These are phyloP conservation scores for Solanum phureja DNA, from an alignment of 257 asterid species.

Conservation along the genomic window DNA sequence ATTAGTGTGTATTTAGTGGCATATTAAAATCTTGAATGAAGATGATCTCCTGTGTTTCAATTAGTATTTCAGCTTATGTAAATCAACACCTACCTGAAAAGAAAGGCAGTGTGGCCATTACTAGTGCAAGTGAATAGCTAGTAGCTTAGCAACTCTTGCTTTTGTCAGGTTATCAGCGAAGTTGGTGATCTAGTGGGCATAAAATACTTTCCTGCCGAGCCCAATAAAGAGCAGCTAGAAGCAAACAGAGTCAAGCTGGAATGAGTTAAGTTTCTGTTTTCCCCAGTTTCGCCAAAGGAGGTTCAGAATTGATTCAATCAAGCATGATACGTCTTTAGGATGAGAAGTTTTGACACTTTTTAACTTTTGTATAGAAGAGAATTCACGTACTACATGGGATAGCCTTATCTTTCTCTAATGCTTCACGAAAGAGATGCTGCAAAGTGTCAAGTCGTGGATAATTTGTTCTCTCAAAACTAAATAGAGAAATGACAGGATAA, in stretches of 20 bases:
- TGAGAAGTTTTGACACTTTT: background rate
- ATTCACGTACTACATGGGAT: background rate
- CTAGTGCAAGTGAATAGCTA: background rate
- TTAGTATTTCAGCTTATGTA: background rate
- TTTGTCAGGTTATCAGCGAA: conserved; percentile 1
- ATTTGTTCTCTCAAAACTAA: background rate
- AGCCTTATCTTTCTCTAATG: background rate
- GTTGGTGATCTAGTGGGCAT: conserved; percentile 87
- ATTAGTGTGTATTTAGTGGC: background rate
- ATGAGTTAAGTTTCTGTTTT: background rate
- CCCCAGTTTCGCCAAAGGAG: background rate
- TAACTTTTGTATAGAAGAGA: background rate
- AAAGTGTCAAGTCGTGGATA: background rate
- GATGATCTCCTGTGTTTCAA: background rate
- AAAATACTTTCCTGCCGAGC: conserved; percentile 80
- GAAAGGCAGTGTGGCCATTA: background rate
- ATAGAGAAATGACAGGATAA: background rate
- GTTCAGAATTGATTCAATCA: background rate
- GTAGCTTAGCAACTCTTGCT: background rate
- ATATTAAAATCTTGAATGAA: background rate
- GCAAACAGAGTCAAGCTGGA: conserved; percentile 10
- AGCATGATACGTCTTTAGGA: background rate
- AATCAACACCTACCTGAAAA: background rate
- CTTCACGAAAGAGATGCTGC: background rate
- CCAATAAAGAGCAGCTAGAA: conserved; percentile 45